Evolutionary conservation across 306 rosid genomes (phyloP).

Genomic region (Mimosa bimucronata): DNA sequence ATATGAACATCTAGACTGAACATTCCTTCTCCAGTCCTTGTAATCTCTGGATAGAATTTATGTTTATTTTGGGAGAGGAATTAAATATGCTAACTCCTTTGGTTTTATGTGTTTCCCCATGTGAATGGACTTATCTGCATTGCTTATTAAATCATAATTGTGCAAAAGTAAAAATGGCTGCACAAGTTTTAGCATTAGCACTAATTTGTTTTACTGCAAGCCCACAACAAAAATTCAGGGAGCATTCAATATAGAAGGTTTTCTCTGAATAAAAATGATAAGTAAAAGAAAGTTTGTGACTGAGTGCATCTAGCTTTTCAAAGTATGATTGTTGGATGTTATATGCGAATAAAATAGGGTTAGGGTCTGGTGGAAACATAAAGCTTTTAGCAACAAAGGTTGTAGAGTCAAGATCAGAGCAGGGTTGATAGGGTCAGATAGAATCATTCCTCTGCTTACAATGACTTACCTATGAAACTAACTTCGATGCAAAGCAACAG

Average conservation of each 20-base stretch:
- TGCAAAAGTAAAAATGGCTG: not conserved
- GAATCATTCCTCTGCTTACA: not conserved
- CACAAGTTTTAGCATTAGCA: not conserved
- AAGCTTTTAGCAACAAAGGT: not conserved
- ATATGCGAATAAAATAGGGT: not conserved
- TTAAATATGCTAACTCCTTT: not conserved
- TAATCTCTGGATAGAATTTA: not conserved
- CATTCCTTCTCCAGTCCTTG: constrained; percentile 5
- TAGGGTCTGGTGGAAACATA: constrained; percentile 2
- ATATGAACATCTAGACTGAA: not conserved
- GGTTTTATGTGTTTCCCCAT: not conserved
- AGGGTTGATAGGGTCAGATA: not conserved
- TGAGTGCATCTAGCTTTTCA: not conserved
- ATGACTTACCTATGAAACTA: not conserved
- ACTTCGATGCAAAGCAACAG: not conserved
- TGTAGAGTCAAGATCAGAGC: constrained; percentile 22
- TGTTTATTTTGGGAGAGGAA: not conserved
- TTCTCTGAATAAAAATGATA: not conserved
- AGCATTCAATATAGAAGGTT: constrained; percentile 5
- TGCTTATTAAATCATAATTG: not conserved
- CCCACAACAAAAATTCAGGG: not conserved
- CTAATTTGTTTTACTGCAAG: constrained; percentile 23
- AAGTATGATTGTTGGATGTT: not conserved
- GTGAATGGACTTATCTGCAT: not conserved
- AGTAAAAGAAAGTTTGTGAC: not conserved